Base-by-base conservation (phyloP, 257 asterid genomes). In the Ilex aquifolium region DNA sequence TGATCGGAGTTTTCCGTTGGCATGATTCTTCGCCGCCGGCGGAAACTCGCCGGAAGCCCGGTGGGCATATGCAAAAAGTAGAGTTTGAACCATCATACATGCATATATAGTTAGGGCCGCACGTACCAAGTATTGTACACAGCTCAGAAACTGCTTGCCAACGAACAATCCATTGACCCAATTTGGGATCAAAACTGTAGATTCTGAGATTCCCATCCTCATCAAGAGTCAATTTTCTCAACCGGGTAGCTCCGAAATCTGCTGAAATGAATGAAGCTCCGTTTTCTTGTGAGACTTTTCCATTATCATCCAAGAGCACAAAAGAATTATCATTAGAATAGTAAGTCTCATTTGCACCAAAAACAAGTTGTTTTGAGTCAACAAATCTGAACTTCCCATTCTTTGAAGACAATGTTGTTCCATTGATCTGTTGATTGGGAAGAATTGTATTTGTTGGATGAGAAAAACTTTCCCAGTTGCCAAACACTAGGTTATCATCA, bases 181-280 rank as follows among this genome's bases (percentile, higher is more conserved):
- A 69, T 55, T 21, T 74, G 0, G 39, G 4, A 74, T 87, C 86
- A 58, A 66, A 85, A 60, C 92, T 87, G 63, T 78, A 85, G 57
- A 87, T 70, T 71, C 77, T 80, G 31, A 90, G 82, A 66, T 90
- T 85, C n/a, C 95, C 95, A 78, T 90, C 88, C 54, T 87, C 72
- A 51, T 79, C 95, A 10, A 90, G 80, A 31, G 73, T 80, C 76
- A 90, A 77, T 68, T 83, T 77, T 61, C 97, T 80, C 57, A 77
- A 56, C 73, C 68, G 82, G 29, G 40, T 9, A 13, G 46, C 85
- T 0, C 87, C 90, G 39, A 56, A 80, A 80, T 90, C 95, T 0
- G 90, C 74, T 0, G 88, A 56, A 12, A 69, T 72, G 62, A 71
- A 78, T 6, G 14, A 11, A 6, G 1, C 7, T 31, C 44, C 70